Evolutionary conservation across 768 basidiomycete species (phyloP), one percentile per base, ranked within the genome.

Genomic region (Cubamyces lactineus): DNA sequence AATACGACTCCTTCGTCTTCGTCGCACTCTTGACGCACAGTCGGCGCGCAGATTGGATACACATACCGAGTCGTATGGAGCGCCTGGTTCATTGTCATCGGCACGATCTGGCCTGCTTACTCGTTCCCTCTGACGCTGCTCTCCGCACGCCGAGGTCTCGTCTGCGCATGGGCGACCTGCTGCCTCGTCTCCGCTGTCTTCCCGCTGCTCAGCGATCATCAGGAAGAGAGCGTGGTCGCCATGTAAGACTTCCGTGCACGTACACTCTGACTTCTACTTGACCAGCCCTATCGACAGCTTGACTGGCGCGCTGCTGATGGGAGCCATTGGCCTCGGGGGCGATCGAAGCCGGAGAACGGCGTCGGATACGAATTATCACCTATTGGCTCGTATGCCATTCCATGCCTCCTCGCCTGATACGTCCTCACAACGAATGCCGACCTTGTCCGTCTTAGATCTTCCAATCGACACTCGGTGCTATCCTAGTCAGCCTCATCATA

Each of bases 11-110:
- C 50, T 5, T 30, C n/a, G n/a, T 13, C 26, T 21, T 5, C 21
- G 28, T 30, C 11, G 13, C 19, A 15, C 2, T 15, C 48, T 5
- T 43, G 42, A 21, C 42, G n/a, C 21, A 15, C 24, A 34, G 34
- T 16, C 7, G 15, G 24, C 15, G 5, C 17, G 11, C 24, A 91
- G 90, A 76, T 77, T 24, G 92, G 85, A 1, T 94, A 94, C 72
- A 86, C 85, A 0, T 80, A 87, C 64, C 81, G 92, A 12, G 78
- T 77, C 1, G 79, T 92, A 16, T 94, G 90, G 92, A 86, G 87
- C 62, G 61, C 79, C 19, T 86, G 87, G 11, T 87, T 85, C 65
- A 61, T 81, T 0, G 28, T 83, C 5, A 84, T 89, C 40, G 90
- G 88, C 11, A 52, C 84, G 2, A 51, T 81, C 1, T 93, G 92